Percentiles rank a stretch among this genome's conserved stretches.
Evolutionary conservation across 2,329 filamentous ascomycete species (phyloP).

Genomic region (Fusarium floridanum): DNA sequence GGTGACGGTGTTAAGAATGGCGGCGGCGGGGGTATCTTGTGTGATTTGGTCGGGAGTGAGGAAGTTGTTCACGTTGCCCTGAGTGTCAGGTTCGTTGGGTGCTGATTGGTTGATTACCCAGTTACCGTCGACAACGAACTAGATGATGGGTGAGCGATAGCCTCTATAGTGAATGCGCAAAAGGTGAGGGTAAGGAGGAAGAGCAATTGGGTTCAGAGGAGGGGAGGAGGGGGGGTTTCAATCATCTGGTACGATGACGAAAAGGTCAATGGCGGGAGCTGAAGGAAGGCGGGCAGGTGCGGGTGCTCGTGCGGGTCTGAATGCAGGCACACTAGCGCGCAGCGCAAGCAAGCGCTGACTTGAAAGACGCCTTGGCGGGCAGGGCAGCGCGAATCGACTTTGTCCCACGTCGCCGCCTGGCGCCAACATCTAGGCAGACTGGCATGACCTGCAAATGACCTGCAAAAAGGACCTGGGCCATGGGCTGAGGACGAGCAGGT

Average conservation of each 20-base stretch:
- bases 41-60: slow-evolving; percentile 80
- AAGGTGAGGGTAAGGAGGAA: slow-evolving; percentile 22
- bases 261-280: slow-evolving; percentile 26
- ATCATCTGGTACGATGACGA: slow-evolving; percentile 40
- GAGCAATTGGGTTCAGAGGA: slow-evolving; percentile 40
- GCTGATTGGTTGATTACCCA: slow-evolving; percentile 88
- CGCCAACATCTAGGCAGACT: slow-evolving; percentile 32
- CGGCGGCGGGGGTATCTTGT: slow-evolving; percentile 59
- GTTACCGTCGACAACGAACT: slow-evolving; percentile 95
- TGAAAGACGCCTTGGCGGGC: slow-evolving; percentile 24
- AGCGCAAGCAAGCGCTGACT: slow-evolving; percentile 35
- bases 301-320: slow-evolving; percentile 32
- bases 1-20: slow-evolving; percentile 74
- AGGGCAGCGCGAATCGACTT: slow-evolving; percentile 28
- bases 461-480: slow-evolving; percentile 16
- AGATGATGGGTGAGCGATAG: slow-evolving; percentile 45
- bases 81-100: slow-evolving; percentile 84
- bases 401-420: slow-evolving; percentile 26
- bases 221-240: slow-evolving; percentile 32
- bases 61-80: slow-evolving; percentile 94
- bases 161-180: slow-evolving; percentile 15
- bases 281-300: slow-evolving; percentile 9
- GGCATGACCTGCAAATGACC: slow-evolving; percentile 32
- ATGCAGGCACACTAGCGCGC: slow-evolving; percentile 45
- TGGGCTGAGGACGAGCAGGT: slow-evolving; percentile 30